Percentiles rank a stretch among this genome's conserved stretches.
These are phyloP conservation scores for Claviceps cyperi DNA, from an alignment of 2,329 filamentous ascomycete species.

Conservation along the genomic window DNA sequence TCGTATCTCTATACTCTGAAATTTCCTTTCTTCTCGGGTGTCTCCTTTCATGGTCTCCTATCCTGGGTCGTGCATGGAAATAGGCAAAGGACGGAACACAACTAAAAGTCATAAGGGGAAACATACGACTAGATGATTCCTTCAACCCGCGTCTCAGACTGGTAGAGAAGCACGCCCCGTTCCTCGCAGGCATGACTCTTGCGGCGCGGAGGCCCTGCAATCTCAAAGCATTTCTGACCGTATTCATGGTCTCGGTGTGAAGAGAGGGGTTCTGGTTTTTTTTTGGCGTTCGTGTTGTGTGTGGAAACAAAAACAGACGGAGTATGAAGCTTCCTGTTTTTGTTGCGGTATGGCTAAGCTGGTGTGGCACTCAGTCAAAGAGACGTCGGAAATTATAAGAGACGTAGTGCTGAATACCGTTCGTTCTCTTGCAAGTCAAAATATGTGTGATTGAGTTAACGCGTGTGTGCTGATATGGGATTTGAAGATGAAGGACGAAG, in stretches of 20 bases:
- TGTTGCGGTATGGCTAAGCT: too few species aligned
- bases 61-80: neutral
- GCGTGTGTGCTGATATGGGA: too few species aligned
- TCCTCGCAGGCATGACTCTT: slow-evolving; percentile 2
- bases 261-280: neutral
- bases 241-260: neutral
- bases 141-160: slow-evolving; percentile 18
- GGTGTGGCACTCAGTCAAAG: too few species aligned
- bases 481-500: too few species aligned
- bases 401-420: too few species aligned
- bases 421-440: too few species aligned
- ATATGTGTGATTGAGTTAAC: too few species aligned
- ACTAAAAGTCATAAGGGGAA: neutral
- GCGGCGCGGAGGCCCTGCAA: slow-evolving; percentile 13
- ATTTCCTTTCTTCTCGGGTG: neutral
- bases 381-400: too few species aligned
- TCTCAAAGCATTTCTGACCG: neutral
- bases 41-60: neutral
- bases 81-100: neutral
- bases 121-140: slow-evolving; percentile 22
- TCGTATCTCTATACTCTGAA: too few species aligned
- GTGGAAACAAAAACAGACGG: too few species aligned
- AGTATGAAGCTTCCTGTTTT: too few species aligned
- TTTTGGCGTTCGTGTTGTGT: neutral
- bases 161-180: slow-evolving; percentile 16